phyloP scores from a whole-genome alignment of 73 alveolate genomes.

The Paramecium pentaurelia region DNA sequence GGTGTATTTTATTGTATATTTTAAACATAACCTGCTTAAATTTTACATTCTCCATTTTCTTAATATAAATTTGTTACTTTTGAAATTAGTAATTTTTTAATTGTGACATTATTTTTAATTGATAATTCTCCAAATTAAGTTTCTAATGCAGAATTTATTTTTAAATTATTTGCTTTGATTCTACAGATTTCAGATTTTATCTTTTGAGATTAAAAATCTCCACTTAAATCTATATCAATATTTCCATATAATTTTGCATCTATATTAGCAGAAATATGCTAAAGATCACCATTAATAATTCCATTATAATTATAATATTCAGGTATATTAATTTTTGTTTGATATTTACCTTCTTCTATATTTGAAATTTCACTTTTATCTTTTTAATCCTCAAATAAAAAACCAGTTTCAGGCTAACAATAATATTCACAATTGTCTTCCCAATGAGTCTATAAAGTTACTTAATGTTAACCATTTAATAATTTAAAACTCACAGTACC shows the following conservation, averaged over 20 bases:
- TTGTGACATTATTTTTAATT: neutral
- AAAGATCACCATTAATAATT: neutral
- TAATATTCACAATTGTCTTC: neutral
- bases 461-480: neutral
- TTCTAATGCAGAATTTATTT: neutral
- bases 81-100: neutral
- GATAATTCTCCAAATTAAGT: neutral
- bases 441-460: neutral
- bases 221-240: neutral
- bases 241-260: conserved; percentile 32
- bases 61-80: neutral
- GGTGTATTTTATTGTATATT: neutral
- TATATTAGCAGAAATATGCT: neutral
- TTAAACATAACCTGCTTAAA: neutral
- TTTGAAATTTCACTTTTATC: neutral
- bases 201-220: neutral
- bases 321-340: neutral
- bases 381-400: neutral
- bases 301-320: conserved; percentile 21
- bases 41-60: neutral
- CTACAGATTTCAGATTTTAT: conserved; percentile 1
- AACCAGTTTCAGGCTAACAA: neutral
- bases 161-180: neutral
- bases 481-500: neutral
- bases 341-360: neutral